Evolutionary conservation across 108 stramenopile genomes (phyloP), one percentile per base, ranked within the genome.

Genomic region (Craspedostauros australis): DNA sequence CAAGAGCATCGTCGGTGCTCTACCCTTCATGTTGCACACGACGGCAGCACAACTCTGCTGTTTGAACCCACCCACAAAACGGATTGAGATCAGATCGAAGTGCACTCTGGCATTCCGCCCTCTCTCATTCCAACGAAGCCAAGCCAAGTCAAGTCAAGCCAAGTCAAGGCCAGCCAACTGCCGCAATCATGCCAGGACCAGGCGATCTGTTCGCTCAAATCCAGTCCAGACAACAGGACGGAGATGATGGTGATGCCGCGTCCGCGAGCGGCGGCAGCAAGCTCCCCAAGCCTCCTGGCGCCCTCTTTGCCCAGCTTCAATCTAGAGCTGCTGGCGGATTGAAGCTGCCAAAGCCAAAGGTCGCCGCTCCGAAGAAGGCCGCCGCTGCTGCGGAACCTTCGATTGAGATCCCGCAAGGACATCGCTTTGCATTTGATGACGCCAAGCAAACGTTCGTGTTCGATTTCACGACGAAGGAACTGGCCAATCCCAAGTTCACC

Each of bases 131-230:
- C n/a, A n/a, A n/a, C n/a, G n/a, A n/a, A n/a, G n/a, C n/a, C n/a
- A n/a, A n/a, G n/a, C n/a, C n/a, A n/a, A n/a, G n/a, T n/a, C n/a
- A n/a, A n/a, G n/a, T n/a, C n/a, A n/a, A n/a, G n/a, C n/a, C n/a
- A n/a, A n/a, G n/a, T n/a, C n/a, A n/a, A n/a, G n/a, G n/a, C n/a
- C n/a, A n/a, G n/a, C n/a, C n/a, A n/a, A n/a, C n/a, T n/a, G n/a
- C n/a, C n/a, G n/a, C 34, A 36, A 60, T 5, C 38, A 62, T 62
- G 60, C 48, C 60, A 21, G 60, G 60, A 28, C 72, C 72, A 11
- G 57, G 49, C n/a, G 60, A 57, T 67, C 50, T 76, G 1, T 43
- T 76, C 25, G 69, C 75, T 23, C 75, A 76, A 54, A 70, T 76
- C 38, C 48, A 68, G 39, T 44, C 66, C 9, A 53, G 62, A 14